Conservation (phyloP, 805 yeast genomes). For the Lipomyces anomalus region DNA sequence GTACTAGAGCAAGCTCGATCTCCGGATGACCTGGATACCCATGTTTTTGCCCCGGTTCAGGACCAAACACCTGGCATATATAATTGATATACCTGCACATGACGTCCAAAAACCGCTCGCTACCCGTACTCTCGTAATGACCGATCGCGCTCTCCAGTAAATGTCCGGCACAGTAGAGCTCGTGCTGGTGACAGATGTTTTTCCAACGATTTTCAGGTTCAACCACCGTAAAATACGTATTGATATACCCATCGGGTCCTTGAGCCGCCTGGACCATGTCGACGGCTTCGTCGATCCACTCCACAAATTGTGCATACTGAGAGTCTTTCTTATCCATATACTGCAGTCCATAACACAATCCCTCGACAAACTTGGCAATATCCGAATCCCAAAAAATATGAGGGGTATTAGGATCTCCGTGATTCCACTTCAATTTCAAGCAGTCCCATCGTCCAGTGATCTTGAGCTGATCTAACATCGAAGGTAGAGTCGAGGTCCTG, state of each 20-base stretch:
- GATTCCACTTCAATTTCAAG: no score
- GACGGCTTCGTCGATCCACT: conserved; percentile 26
- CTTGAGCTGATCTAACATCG: no score
- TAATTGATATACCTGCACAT: conserved; percentile 27
- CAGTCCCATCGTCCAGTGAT: no score
- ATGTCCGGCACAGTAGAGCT: conserved; percentile 27
- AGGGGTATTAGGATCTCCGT: no score
- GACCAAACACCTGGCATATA: conserved; percentile 25
- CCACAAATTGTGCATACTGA: no score
- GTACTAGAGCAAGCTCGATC: conserved; percentile 29
- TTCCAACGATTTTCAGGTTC: conserved; percentile 22
- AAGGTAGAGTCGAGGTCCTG: no score
- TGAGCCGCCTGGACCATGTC: conserved; percentile 26
- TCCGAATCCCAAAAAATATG: conserved; percentile 32
- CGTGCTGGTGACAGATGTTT: conserved; percentile 18
- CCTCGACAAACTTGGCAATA: conserved; percentile 29
- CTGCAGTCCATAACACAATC: conserved; percentile 25
- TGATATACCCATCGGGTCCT: conserved; percentile 29
- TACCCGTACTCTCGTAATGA: conserved; percentile 26
- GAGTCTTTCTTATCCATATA: conserved; percentile 14
- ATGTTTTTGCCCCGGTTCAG: conserved; percentile 21
- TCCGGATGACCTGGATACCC: conserved; percentile 32
- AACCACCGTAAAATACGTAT: conserved; percentile 26
- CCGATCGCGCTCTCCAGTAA: conserved; percentile 29
- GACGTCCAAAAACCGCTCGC: conserved; percentile 19